Conservation (phyloP, 139 green algal species). For the Nannochloris sp. region DNA sequence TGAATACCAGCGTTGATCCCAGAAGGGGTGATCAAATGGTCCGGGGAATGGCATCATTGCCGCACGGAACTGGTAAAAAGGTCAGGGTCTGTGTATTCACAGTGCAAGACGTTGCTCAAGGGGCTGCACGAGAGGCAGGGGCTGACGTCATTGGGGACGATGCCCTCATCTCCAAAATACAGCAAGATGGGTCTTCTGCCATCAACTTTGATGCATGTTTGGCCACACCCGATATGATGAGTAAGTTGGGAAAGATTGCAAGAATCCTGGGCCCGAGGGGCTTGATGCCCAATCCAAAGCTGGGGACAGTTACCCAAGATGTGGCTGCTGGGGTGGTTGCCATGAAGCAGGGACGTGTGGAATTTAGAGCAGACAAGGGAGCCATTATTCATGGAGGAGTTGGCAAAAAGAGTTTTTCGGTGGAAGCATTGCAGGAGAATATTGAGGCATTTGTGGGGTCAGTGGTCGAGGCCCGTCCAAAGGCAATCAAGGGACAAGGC, state of each 20-base stretch:
- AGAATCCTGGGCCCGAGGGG: constrained; percentile 79
- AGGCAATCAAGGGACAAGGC: constrained; percentile 48
- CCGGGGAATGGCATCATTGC: constrained; percentile 58
- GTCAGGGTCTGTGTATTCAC: constrained; percentile 80
- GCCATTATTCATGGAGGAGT: constrained; percentile 64
- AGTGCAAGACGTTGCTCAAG: constrained; percentile 41
- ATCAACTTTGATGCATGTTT: constrained; percentile 59
- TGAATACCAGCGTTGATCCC: constrained; percentile 55
- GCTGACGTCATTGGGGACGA: constrained; percentile 71
- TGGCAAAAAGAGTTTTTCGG: constrained; percentile 45
- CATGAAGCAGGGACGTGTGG: constrained; percentile 64
- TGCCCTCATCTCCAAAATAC: constrained; percentile 67
- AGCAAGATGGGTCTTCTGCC: constrained; percentile 25
- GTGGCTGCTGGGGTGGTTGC: constrained; percentile 51
- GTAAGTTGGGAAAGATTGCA: constrained; percentile 57
- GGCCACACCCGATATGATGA: constrained; percentile 81
- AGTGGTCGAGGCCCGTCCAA: constrained; percentile 46
- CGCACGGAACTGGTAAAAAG: constrained; percentile 61
- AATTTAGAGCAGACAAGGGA: constrained; percentile 73
- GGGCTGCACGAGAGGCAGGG: constrained; percentile 55
- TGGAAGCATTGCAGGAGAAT: constrained; percentile 44
- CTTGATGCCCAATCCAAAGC: constrained; percentile 97
- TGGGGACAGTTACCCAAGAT: constrained; percentile 73
- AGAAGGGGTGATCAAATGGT: constrained; percentile 66
- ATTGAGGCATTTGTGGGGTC: constrained; percentile 35